Percentiles rank a stretch among this genome's conserved stretches.
Conservation (phyloP, 495 filamentous ascomycete genomes). For the Hypoxylon lenormandii region DNA sequence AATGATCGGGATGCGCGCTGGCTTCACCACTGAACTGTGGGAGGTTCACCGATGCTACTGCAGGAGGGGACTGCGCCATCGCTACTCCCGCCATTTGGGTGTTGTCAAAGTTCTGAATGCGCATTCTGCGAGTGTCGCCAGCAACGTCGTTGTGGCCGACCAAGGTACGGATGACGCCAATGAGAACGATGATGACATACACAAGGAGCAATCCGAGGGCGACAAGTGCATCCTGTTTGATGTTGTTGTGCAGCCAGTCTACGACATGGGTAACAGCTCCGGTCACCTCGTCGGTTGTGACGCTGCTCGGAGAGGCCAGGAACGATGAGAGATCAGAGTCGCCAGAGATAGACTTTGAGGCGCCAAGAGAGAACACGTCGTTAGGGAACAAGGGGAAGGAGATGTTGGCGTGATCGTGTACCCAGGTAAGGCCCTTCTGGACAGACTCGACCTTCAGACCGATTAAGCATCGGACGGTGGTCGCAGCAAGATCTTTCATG, state of each 20-base stretch:
- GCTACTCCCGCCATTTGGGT: not conserved
- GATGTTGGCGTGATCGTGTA: constrained; percentile 84
- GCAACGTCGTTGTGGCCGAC: constrained; percentile 66
- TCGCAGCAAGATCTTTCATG: constrained; percentile 76
- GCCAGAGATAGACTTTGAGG: constrained; percentile 70
- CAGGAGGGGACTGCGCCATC: not conserved
- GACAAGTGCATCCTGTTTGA: constrained; percentile 81
- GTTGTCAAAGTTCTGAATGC: constrained; percentile 32
- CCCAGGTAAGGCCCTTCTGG: constrained; percentile 88
- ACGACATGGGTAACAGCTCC: constrained; percentile 76
- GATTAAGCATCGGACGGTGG: constrained; percentile 79
- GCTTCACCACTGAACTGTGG: constrained; percentile 34
- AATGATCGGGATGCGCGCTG: constrained; percentile 40
- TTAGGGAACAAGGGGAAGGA: constrained; percentile 80
- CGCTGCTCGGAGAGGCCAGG: constrained; percentile 74
- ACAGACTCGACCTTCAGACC: constrained; percentile 79
- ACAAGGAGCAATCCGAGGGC: constrained; percentile 74
- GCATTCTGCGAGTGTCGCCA: constrained; percentile 42
- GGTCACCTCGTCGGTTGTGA: constrained; percentile 82
- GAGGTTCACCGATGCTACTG: constrained; percentile 7
- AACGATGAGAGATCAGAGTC: constrained; percentile 73
- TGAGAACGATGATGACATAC: constrained; percentile 80
- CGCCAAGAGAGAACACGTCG: constrained; percentile 86
- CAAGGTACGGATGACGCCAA: constrained; percentile 75
- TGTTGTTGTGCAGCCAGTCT: constrained; percentile 69